Conservation (phyloP, 768 basidiomycete genomes). For the Fomitopsis serialis region DNA sequence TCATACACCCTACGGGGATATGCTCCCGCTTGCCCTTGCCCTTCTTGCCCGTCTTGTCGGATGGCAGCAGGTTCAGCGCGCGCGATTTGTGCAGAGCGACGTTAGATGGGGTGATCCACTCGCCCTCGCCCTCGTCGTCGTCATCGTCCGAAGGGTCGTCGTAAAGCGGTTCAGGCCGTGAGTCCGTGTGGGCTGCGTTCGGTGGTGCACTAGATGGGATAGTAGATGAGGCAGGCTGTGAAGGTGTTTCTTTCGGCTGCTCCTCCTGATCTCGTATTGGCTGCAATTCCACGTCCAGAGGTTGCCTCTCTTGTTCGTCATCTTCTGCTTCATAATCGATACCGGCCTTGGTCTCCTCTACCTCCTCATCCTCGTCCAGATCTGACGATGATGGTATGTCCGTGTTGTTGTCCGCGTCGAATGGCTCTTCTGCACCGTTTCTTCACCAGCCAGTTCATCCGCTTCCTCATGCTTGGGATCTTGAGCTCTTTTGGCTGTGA, state of each 20-base stretch:
- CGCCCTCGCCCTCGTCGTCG: constrained; percentile 85
- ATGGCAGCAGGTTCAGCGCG: constrained; percentile 77
- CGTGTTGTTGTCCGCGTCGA: constrained; percentile 4
- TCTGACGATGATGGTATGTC: background rate
- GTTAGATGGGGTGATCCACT: constrained; percentile 96
- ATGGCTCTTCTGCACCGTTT: background rate
- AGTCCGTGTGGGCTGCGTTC: constrained; percentile 13
- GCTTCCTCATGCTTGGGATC: background rate
- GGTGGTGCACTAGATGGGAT: constrained; percentile 1
- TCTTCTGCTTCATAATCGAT: constrained; percentile 8
- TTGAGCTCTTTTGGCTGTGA: background rate
- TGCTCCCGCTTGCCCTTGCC: constrained; percentile 28
- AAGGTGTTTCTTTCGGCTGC: background rate
- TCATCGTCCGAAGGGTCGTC: constrained; percentile 77
- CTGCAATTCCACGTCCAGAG: constrained; percentile 41
- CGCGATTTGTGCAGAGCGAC: constrained; percentile 82
- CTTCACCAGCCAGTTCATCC: background rate
- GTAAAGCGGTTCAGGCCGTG: constrained; percentile 37
- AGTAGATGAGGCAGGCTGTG: background rate
- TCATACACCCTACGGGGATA: constrained; percentile 87
- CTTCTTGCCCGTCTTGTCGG: constrained; percentile 27
- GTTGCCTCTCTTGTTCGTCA: constrained; percentile 25
- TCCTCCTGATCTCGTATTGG: constrained; percentile 22
- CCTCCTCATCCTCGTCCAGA: constrained; percentile 3
- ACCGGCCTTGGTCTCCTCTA: constrained; percentile 13